These are phyloP conservation scores for Dicorynia guianensis DNA, from an alignment of 306 rosid species.

Conservation along the genomic window DNA sequence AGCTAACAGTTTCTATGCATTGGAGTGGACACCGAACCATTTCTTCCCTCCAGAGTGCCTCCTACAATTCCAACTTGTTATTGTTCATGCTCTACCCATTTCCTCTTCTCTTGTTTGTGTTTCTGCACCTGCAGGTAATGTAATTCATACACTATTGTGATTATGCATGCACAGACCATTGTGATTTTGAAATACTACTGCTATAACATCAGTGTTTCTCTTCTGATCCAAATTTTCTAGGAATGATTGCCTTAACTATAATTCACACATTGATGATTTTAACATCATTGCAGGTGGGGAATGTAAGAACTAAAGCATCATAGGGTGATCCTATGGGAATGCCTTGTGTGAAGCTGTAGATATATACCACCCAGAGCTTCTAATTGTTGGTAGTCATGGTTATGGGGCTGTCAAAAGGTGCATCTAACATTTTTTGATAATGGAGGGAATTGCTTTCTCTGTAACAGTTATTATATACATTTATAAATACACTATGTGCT, in stretches of 20 bases:
- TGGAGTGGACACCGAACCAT: background rate
- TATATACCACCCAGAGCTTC: background rate
- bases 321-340: slow-evolving; percentile 24
- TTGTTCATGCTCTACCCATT: background rate
- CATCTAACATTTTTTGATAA: background rate
- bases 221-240: too few relatives aligned
- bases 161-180: too few relatives aligned
- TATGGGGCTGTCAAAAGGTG: slow-evolving; percentile 25
- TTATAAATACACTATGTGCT: too few relatives aligned
- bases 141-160: too few relatives aligned
- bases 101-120: background rate
- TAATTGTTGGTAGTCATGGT: slow-evolving; percentile 10
- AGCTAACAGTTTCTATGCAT: background rate
- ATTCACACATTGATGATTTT: too few relatives aligned
- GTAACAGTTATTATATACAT: too few relatives aligned
- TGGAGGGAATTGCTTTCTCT: too few relatives aligned
- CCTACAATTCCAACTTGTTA: background rate
- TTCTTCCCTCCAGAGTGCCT: background rate
- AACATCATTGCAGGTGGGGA: background rate
- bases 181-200: too few relatives aligned
- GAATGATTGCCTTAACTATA: too few relatives aligned
- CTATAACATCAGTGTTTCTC: too few relatives aligned
- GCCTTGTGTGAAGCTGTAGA: slow-evolving; percentile 25
- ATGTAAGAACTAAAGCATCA: slow-evolving; percentile 12
- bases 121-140: background rate